Evolutionary conservation across 345 rosid species (phyloP).

Genomic region (Citrus medica): DNA sequence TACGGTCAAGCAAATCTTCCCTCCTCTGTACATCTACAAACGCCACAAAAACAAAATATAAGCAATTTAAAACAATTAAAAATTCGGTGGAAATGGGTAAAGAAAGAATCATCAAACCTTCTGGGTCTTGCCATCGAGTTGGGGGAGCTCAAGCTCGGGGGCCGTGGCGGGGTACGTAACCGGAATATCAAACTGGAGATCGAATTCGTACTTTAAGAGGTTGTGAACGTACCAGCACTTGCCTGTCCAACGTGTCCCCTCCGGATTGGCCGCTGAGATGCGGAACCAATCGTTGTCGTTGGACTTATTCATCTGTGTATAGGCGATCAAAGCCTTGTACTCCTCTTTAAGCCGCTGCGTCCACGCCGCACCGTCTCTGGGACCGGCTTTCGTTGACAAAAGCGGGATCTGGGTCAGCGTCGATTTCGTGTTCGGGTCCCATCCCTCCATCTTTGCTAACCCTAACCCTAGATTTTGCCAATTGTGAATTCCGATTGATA

Average conservation of each 20-base stretch:
- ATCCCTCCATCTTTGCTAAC: constrained; percentile 64
- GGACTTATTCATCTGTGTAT: constrained; percentile 98
- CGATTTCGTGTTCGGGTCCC: constrained; percentile 96
- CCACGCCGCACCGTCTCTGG: constrained; percentile 88
- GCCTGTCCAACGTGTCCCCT: constrained; percentile 95
- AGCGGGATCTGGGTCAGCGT: constrained; percentile 84
- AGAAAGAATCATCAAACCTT: constrained; percentile 38
- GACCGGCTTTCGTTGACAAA: constrained; percentile 79
- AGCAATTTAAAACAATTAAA: background rate
- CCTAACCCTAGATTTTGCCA: constrained; percentile 18
- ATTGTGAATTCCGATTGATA: background rate
- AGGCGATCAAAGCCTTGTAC: constrained; percentile 88
- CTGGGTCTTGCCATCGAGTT: constrained; percentile 94
- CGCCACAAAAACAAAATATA: background rate
- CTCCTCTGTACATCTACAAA: constrained; percentile 92
- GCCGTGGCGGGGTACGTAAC: constrained; percentile 90
- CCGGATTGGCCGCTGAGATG: constrained; percentile 84
- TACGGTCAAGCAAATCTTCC: constrained; percentile 95
- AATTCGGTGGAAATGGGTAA: background rate
- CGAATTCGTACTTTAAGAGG: constrained; percentile 92
- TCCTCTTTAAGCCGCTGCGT: constrained; percentile 92
- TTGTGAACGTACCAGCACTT: constrained; percentile 99
- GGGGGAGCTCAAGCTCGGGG: constrained; percentile 89
- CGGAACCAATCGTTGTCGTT: constrained; percentile 99
- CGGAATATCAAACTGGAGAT: constrained; percentile 93